These are phyloP conservation scores for Cyberlindnera suaveolens DNA, from an alignment of 805 yeast species.

Conservation along the genomic window DNA sequence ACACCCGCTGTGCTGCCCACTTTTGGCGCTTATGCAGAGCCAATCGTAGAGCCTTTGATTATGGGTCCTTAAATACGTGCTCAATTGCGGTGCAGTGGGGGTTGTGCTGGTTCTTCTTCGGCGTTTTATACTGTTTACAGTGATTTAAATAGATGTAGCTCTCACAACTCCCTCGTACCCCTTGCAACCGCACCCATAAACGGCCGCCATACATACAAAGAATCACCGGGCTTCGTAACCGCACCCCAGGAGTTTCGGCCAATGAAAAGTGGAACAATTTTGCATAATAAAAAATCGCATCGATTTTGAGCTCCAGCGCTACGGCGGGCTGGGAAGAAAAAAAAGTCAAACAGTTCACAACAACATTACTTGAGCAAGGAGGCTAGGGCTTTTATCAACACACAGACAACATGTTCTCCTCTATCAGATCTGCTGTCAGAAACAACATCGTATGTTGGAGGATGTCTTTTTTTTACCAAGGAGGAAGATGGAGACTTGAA, in stretches of 20 bases:
- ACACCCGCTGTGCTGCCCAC: too few species aligned
- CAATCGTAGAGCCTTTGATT: constrained; percentile 8
- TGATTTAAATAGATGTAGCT: too few species aligned
- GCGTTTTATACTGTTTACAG: too few species aligned
- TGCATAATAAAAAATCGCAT: constrained; percentile 7
- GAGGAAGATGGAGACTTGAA: too few species aligned
- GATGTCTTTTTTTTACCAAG: too few species aligned
- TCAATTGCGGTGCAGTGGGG: not conserved
- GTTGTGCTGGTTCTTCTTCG: too few species aligned
- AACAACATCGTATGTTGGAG: constrained; percentile 21
- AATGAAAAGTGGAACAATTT: constrained; percentile 19
- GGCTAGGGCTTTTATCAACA: too few species aligned
- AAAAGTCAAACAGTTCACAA: not conserved
- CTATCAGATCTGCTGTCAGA: constrained; percentile 27
- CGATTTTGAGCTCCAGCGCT: not conserved
- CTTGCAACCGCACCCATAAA: too few species aligned
- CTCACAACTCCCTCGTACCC: too few species aligned
- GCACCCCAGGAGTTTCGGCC: constrained; percentile 13
- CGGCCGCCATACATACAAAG: not conserved
- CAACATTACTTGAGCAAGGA: not conserved
- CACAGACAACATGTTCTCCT: constrained; percentile 22
- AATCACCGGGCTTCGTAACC: constrained; percentile 9
- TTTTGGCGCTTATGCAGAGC: constrained; percentile 10
- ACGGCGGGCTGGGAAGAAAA: not conserved
- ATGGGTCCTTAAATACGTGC: not conserved